phyloP scores from a whole-genome alignment of 805 yeast species.

The Kluyveromyces wickerhamii region DNA sequence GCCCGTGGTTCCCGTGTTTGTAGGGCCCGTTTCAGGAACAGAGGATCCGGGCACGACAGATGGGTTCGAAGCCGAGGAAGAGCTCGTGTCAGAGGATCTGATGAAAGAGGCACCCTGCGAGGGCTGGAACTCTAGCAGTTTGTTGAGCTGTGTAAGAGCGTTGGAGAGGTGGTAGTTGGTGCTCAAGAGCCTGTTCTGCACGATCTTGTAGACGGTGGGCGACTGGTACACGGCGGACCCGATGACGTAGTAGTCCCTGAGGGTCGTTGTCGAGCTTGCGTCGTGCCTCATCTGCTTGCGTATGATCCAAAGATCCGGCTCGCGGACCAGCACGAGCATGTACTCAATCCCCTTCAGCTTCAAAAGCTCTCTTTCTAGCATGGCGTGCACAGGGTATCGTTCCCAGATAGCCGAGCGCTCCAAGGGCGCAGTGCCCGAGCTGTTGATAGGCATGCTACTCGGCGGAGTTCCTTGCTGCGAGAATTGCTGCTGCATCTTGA shows the following conservation, averaged over 20 bases:
- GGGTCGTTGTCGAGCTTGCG: conserved; percentile 33
- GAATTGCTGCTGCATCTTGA: conserved; percentile 92
- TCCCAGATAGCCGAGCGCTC: conserved; percentile 10
- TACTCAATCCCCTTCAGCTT: conserved; percentile 86
- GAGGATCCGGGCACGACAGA: conserved; percentile 2
- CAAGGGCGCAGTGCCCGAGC: conserved; percentile 4
- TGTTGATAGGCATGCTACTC: conserved; percentile 5
- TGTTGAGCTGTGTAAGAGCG: conserved; percentile 40
- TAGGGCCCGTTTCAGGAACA: conserved; percentile 3
- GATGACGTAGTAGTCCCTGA: conserved; percentile 78
- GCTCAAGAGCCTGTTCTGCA: conserved; percentile 61
- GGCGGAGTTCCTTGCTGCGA: conserved; percentile 26
- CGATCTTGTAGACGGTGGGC: conserved; percentile 63
- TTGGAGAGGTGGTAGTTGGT: conserved; percentile 36
- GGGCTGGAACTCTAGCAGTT: conserved; percentile 48
- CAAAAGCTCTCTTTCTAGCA: conserved; percentile 48
- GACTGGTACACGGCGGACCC: conserved; percentile 93
- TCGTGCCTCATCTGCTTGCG: conserved; percentile 66
- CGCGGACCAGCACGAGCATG: conserved; percentile 62
- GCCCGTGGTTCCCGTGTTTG: conserved; percentile 1
- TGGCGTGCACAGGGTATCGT: conserved; percentile 26
- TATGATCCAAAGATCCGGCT: conserved; percentile 90
- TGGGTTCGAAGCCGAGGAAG: neutral
- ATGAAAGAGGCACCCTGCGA: conserved; percentile 40
- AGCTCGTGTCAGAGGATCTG: neutral